Conservation (phyloP, 2,329 filamentous ascomycete species). For the Ceratocystis harringtonii region DNA sequence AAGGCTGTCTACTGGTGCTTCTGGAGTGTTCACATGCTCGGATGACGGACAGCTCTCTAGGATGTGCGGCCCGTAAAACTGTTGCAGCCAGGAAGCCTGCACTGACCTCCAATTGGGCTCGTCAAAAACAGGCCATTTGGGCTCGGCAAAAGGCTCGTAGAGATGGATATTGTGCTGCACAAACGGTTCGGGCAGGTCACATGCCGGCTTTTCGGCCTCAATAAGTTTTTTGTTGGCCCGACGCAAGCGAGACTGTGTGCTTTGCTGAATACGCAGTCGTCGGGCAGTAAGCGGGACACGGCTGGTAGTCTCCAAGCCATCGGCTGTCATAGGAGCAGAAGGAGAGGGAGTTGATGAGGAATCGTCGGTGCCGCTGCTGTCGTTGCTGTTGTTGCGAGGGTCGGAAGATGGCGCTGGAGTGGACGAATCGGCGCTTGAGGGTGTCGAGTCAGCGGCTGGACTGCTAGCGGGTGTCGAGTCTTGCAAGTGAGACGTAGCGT, state of each 20-base stretch:
- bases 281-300: conserved; percentile 11
- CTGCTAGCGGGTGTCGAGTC: not conserved
- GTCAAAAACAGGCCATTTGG: conserved; percentile 15
- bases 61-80: conserved; percentile 14
- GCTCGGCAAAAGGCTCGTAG: conserved; percentile 14
- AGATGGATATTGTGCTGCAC: conserved; percentile 10
- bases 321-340: not conserved
- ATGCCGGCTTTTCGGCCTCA: not conserved
- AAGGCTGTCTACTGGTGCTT: not conserved
- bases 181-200: conserved; percentile 10
- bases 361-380: not conserved
- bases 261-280: conserved; percentile 10
- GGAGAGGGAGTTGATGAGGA: not conserved
- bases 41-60: not conserved
- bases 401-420: not conserved
- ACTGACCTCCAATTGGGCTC: conserved; percentile 15
- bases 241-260: not conserved
- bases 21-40: not conserved
- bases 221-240: not conserved
- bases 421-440: not conserved
- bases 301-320: not conserved
- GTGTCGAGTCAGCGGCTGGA: not conserved
- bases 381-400: not conserved
- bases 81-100: conserved; percentile 15
- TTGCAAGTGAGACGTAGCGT: not conserved